phyloP scores from a whole-genome alignment of 2,329 filamentous ascomycete species.

The Cercospora zeina region DNA sequence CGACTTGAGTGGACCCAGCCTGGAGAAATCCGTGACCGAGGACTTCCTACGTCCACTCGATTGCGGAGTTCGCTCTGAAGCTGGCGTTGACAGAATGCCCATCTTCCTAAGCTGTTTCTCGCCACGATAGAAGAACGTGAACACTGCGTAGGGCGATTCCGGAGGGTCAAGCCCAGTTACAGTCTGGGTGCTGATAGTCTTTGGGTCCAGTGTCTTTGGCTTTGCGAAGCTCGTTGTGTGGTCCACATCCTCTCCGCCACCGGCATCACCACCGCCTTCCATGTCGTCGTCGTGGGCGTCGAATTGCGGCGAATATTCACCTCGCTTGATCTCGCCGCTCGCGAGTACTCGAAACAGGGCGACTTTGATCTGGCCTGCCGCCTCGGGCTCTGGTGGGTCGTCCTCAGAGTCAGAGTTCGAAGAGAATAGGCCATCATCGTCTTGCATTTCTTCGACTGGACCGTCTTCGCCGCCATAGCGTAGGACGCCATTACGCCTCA shows the following conservation, averaged over 20 bases:
- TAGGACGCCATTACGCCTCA: constrained; percentile 59
- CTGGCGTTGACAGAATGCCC: constrained; percentile 72
- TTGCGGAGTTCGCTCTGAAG: constrained; percentile 61
- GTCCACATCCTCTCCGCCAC: constrained; percentile 79
- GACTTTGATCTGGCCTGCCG: constrained; percentile 96
- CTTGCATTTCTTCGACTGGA: constrained; percentile 67
- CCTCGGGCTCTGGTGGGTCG: constrained; percentile 84
- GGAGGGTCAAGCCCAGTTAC: constrained; percentile 97
- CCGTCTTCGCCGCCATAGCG: constrained; percentile 77
- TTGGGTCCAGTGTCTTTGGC: constrained; percentile 91
- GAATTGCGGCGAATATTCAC: constrained; percentile 96
- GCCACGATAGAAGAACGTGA: constrained; percentile 97
- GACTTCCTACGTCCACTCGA: constrained; percentile 71
- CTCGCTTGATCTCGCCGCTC: constrained; percentile 94
- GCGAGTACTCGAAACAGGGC: constrained; percentile 93
- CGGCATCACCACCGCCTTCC: constrained; percentile 57
- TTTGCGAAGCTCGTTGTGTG: constrained; percentile 98
- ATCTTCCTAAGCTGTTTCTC: constrained; percentile 96
- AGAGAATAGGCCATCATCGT: constrained; percentile 64
- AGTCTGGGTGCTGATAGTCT: constrained; percentile 96
- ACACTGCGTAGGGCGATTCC: constrained; percentile 92
- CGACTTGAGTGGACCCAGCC: constrained; percentile 77
- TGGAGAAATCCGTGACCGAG: constrained; percentile 79
- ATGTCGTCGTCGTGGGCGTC: constrained; percentile 90
- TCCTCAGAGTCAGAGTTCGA: constrained; percentile 73